Base-by-base conservation (phyloP, 139 green algal genomes). In the Tetradesmus lagerheimii region DNA sequence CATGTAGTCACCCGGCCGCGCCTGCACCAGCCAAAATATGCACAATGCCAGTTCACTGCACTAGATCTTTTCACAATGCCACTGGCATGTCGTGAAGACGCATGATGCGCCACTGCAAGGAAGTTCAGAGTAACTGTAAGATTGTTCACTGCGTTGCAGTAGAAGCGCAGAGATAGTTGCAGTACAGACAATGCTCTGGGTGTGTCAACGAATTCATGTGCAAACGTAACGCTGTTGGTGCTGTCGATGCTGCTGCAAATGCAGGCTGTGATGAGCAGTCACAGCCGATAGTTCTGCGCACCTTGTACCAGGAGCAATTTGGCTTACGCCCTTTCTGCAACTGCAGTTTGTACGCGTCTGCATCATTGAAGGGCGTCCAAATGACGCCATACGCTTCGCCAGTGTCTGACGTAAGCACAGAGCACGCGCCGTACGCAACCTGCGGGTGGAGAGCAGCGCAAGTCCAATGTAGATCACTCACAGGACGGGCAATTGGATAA, bases 261-360 rank as follows among this genome's bases (percentile, higher is more conserved):
- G 57, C 57, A 71, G 9, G 25, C 25, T n/a, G n/a, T n/a, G n/a
- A n/a, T n/a, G n/a, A 71, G 23, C 25, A 71, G 57, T 71, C 23
- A n/a, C 4, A 71, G 16, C 25, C 1, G 1, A 31, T 38, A 6
- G 8, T 39, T 9, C 38, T 38, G 57, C 15, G 1, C 43, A 84
- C 79, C 41, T 84, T 67, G 39, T 86, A 86, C 47, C 47, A 86
- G 47, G 76, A 86, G 34, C 80, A 86, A 4, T 29, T 27, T 66
- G 80, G 39, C 45, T 1, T 29, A 27, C n/a, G 50, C 34, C 31
- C 80, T 25, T 11, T 16, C 27, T 37, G 27, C 45, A 86, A 12
- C 14, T 27, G 45, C n/a, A 86, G 47, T 31, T 86, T n/a, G 27
- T 23, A 31, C 18, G 71, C n/a, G 27, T 37, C 71, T 25, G 47